A percentile compares a stretch with the other conserved stretches of the same genome.
Evolutionary conservation across 345 rosid species (phyloP).

Genomic region (Geranium rotundifolium): DNA sequence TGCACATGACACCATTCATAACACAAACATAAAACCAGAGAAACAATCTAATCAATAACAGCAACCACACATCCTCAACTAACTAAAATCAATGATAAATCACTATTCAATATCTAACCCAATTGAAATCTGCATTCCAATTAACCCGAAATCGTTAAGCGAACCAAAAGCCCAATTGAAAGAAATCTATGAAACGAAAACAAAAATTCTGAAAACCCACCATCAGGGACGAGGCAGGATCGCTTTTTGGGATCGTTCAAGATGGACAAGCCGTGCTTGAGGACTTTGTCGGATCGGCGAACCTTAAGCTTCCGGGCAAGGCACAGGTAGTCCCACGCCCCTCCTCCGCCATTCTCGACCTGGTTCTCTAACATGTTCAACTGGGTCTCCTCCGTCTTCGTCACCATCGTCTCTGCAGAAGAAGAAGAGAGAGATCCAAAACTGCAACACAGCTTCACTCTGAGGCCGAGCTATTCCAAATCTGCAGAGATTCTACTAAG

Average conservation of each 20-base stretch:
- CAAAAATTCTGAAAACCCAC: constrained; percentile 17
- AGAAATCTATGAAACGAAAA: not conserved
- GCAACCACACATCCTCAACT: too few relatives aligned
- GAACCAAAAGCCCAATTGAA: constrained; percentile 3
- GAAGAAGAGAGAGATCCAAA: too few relatives aligned
- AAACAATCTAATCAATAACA: too few relatives aligned
- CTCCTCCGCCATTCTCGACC: constrained; percentile 97
- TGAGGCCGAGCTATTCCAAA: too few relatives aligned
- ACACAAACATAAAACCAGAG: too few relatives aligned
- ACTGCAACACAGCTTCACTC: too few relatives aligned
- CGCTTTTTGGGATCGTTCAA: constrained; percentile 68
- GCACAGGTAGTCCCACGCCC: constrained; percentile 88
- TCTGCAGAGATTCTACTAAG: too few relatives aligned
- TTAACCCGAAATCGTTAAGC: too few relatives aligned
- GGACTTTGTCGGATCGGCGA: constrained; percentile 82
- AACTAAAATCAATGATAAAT: too few relatives aligned
- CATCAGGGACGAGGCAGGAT: constrained; percentile 78
- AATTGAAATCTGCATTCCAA: too few relatives aligned
- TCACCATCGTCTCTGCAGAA: constrained; percentile 49
- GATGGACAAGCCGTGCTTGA: constrained; percentile 76
- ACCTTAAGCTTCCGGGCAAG: constrained; percentile 87
- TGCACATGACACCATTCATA: too few relatives aligned
- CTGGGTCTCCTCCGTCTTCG: constrained; percentile 68
- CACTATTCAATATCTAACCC: too few relatives aligned
- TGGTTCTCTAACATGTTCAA: constrained; percentile 67